Evolutionary conservation across 169 alveolate genomes (phyloP).

Genomic region (Nephromyces sp.): DNA sequence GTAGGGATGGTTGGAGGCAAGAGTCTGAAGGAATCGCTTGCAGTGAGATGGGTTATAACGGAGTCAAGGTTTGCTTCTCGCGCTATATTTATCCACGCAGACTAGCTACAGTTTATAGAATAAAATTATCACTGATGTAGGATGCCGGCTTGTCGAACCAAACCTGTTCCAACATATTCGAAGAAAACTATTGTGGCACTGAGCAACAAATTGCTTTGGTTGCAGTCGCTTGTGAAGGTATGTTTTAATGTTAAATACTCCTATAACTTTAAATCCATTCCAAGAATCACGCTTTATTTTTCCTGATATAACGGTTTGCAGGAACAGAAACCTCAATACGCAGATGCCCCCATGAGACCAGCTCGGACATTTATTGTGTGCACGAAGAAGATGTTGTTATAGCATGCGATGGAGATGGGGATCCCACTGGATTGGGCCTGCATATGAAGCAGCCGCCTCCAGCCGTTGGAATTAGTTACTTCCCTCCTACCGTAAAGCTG

Average conservation of each 20-base stretch:
- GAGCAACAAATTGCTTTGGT: slow-evolving; percentile 40
- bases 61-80: slow-evolving; percentile 18
- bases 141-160: slow-evolving; percentile 37
- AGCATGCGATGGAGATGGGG: slow-evolving; percentile 53
- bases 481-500: background rate
- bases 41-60: slow-evolving; percentile 61
- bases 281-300: background rate
- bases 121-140: background rate
- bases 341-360: slow-evolving; percentile 22
- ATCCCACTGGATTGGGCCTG: slow-evolving; percentile 53
- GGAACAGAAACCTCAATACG: slow-evolving; percentile 17
- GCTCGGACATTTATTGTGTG: slow-evolving; percentile 52
- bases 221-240: slow-evolving; percentile 46
- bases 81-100: background rate
- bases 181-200: slow-evolving; percentile 41
- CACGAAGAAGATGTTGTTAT: slow-evolving; percentile 53
- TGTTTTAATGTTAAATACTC: background rate
- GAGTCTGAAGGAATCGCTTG: slow-evolving; percentile 67
- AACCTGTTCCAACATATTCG: slow-evolving; percentile 41
- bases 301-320: no score
- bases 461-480: background rate
- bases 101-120: background rate
- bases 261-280: background rate
- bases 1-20: slow-evolving; percentile 63
- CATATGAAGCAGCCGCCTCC: background rate